Conservation (phyloP, 208 protist species). For the Trypanosoma congolense region DNA sequence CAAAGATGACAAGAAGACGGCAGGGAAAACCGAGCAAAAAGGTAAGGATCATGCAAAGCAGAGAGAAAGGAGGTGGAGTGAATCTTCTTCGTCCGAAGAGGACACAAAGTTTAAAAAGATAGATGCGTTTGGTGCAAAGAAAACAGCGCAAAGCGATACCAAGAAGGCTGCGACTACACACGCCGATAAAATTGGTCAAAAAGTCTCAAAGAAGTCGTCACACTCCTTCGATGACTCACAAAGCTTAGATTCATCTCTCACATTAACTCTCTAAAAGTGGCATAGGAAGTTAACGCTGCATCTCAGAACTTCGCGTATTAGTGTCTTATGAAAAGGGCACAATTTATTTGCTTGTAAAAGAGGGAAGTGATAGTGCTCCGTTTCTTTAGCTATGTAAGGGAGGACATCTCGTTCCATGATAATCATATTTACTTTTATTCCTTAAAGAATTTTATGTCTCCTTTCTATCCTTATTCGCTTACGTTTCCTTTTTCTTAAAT, state of each 20-base stretch:
- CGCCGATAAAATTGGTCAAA: too few relatives aligned
- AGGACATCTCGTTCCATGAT: too few relatives aligned
- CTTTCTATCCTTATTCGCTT: constrained; percentile 4
- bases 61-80: background rate
- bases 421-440: too few relatives aligned
- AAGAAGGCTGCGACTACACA: background rate
- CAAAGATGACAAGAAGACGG: background rate
- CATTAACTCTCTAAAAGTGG: background rate
- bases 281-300: too few relatives aligned
- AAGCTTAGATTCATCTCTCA: background rate
- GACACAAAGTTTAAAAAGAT: too few relatives aligned
- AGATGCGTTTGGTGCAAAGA: too few relatives aligned
- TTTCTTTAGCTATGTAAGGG: background rate
- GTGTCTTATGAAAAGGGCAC: background rate
- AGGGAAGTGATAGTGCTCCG: background rate
- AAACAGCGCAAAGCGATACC: background rate
- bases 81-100: background rate
- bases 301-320: background rate
- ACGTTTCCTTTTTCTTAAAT: background rate
- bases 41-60: background rate
- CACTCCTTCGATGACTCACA: background rate
- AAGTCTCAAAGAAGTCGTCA: too few relatives aligned
- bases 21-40: background rate
- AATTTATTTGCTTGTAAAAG: background rate
- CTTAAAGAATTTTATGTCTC: too few relatives aligned